phyloP scores from a whole-genome alignment of 768 basidiomycete genomes.

The Mycena galopus region DNA sequence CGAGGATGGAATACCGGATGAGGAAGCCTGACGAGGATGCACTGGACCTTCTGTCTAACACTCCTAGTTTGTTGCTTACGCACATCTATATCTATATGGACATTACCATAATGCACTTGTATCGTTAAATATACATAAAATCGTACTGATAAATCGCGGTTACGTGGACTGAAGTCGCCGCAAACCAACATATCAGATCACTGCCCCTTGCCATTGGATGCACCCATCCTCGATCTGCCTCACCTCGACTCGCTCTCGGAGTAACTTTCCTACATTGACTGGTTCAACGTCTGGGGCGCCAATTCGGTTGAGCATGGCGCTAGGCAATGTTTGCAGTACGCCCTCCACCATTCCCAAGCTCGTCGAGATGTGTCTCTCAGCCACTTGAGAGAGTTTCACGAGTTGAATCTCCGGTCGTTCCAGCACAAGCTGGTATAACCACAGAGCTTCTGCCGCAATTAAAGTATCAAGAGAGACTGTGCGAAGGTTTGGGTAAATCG shows the following conservation, averaged over 20 bases:
- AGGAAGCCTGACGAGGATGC: too few relatives aligned
- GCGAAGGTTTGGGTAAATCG: conserved; percentile 32
- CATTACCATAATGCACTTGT: conserved; percentile 35
- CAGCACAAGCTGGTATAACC: conserved; percentile 24
- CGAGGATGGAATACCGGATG: too few relatives aligned
- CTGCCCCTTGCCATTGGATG: conserved; percentile 4
- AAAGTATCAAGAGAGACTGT: conserved; percentile 29
- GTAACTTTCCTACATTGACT: conserved; percentile 22
- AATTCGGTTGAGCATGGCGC: not conserved
- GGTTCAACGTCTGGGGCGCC: not conserved
- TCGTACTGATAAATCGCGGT: conserved; percentile 9
- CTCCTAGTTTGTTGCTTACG: not conserved
- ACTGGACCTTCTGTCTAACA: not conserved
- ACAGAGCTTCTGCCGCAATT: conserved; percentile 16
- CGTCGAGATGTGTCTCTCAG: conserved; percentile 19
- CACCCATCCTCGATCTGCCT: conserved; percentile 16
- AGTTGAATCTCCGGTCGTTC: conserved; percentile 26
- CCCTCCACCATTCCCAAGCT: conserved; percentile 26
- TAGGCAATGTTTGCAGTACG: conserved; percentile 3
- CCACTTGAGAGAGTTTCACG: conserved; percentile 21
- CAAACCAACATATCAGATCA: not conserved
- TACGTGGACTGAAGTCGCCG: not conserved
- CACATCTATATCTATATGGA: conserved; percentile 22
- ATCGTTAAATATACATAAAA: conserved; percentile 25
- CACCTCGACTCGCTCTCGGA: conserved; percentile 27